phyloP scores from a whole-genome alignment of 2,329 filamentous ascomycete genomes.

The Cladosporium sp. region DNA sequence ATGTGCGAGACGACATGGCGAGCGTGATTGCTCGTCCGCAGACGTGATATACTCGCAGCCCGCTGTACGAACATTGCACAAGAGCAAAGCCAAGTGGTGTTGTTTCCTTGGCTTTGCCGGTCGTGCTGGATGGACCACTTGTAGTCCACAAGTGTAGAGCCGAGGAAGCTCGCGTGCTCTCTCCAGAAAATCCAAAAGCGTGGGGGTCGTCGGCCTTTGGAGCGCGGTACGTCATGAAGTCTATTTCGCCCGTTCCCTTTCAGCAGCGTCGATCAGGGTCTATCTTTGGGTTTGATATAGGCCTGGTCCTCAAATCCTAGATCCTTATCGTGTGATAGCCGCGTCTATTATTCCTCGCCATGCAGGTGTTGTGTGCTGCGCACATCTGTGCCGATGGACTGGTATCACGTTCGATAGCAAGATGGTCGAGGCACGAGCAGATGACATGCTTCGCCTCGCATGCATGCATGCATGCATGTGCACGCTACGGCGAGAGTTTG shows the following conservation, averaged over 20 bases:
- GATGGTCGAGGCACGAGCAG: not conserved
- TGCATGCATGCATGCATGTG: not conserved
- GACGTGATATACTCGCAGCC: slow-evolving; percentile 2
- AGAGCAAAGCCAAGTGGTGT: slow-evolving; percentile 4
- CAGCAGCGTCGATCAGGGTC: not conserved
- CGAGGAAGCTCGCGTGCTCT: not conserved
- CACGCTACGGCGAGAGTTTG: too few relatives aligned
- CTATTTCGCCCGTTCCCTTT: not conserved
- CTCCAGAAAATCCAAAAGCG: slow-evolving; percentile 5
- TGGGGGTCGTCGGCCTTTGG: not conserved
- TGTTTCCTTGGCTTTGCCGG: slow-evolving; percentile 6
- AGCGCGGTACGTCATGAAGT: not conserved
- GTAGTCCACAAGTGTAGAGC: not conserved
- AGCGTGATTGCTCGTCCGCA: not conserved
- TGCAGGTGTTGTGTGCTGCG: not conserved
- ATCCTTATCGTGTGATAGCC: too few relatives aligned
- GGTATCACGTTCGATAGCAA: not conserved
- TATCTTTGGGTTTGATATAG: not conserved
- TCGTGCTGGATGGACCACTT: not conserved
- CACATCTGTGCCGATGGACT: not conserved
- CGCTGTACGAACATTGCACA: slow-evolving; percentile 5
- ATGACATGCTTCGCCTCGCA: not conserved
- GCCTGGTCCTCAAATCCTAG: not conserved
- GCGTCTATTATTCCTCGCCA: not conserved
- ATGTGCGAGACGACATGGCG: not conserved